Evolutionary conservation across 768 basidiomycete species (phyloP).

Genomic region (Leucosporidium scottii): DNA sequence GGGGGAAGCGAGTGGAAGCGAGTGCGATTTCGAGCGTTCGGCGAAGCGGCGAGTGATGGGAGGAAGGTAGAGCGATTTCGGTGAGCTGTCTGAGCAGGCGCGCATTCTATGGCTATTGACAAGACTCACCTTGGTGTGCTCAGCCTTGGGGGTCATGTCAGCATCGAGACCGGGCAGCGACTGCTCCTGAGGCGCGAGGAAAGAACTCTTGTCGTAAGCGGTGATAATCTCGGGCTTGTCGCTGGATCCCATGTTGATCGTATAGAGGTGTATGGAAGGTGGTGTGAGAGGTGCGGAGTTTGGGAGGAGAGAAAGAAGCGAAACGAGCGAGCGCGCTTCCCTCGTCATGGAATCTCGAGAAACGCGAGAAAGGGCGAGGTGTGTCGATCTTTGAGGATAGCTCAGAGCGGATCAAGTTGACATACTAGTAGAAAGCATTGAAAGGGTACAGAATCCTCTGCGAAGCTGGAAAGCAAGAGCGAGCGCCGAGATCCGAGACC

Average conservation of each 20-base stretch:
- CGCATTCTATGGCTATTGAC: background rate
- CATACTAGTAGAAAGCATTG: no score
- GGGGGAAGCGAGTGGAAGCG: background rate
- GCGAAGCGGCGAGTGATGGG: conserved; percentile 27
- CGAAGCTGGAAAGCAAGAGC: no score
- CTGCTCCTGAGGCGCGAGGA: background rate
- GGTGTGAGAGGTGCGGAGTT: background rate
- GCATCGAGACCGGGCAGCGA: conserved; percentile 50
- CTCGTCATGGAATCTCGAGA: no score
- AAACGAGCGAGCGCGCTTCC: background rate
- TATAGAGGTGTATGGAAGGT: background rate
- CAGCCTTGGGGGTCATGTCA: conserved; percentile 46
- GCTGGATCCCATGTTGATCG: background rate
- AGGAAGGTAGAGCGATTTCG: background rate
- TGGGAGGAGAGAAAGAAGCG: background rate
- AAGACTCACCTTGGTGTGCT: conserved; percentile 31
- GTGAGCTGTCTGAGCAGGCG: no score
- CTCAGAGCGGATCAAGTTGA: no score
- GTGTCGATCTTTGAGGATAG: no score
- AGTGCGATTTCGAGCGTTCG: no score
- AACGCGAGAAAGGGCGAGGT: no score
- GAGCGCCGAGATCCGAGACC: no score
- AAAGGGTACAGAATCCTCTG: no score
- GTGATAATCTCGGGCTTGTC: conserved; percentile 13
- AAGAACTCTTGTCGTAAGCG: conserved; percentile 13